Evolutionary conservation across 2,329 filamentous ascomycete genomes (phyloP).

Genomic region (Moelleriella libera): DNA sequence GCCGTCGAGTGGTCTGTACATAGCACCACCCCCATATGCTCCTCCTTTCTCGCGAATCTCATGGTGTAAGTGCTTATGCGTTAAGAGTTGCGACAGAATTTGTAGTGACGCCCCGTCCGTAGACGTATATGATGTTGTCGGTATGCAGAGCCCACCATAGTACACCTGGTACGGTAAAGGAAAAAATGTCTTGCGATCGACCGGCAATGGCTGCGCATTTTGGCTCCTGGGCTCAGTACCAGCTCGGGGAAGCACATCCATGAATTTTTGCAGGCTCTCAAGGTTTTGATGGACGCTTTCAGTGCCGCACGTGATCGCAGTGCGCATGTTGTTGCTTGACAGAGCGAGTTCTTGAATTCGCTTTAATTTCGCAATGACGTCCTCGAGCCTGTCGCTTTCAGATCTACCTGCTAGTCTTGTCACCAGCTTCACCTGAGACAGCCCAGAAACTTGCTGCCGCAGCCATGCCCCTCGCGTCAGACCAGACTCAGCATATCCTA

Average conservation of each 20-base stretch:
- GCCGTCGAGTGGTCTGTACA: slow-evolving; percentile 64
- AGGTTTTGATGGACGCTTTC: slow-evolving; percentile 62
- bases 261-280: slow-evolving; percentile 54
- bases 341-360: slow-evolving; percentile 70
- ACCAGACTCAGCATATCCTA: slow-evolving; percentile 68
- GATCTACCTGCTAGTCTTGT: slow-evolving; percentile 63
- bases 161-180: slow-evolving; percentile 95
- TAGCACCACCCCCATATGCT: slow-evolving; percentile 87
- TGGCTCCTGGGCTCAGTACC: slow-evolving; percentile 24
- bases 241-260: slow-evolving; percentile 23
- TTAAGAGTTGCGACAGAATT: slow-evolving; percentile 80
- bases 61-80: slow-evolving; percentile 91
- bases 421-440: slow-evolving; percentile 78
- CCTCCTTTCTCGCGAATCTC: slow-evolving; percentile 97
- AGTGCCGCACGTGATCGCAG: slow-evolving; percentile 72
- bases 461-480: slow-evolving; percentile 59
- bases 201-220: slow-evolving; percentile 20
- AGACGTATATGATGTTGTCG: slow-evolving; percentile 72
- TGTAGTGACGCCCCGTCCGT: slow-evolving; percentile 66
- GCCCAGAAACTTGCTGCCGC: slow-evolving; percentile 74
- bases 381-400: slow-evolving; percentile 53
- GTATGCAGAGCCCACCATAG: slow-evolving; percentile 71
- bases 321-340: slow-evolving; percentile 53
- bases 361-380: slow-evolving; percentile 73
- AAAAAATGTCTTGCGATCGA: slow-evolving; percentile 68